A percentile compares a stretch with the other conserved stretches of the same genome.
These are phyloP conservation scores for Plenodomus tracheiphilus DNA, from an alignment of 2,329 filamentous ascomycete species.

Conservation along the genomic window DNA sequence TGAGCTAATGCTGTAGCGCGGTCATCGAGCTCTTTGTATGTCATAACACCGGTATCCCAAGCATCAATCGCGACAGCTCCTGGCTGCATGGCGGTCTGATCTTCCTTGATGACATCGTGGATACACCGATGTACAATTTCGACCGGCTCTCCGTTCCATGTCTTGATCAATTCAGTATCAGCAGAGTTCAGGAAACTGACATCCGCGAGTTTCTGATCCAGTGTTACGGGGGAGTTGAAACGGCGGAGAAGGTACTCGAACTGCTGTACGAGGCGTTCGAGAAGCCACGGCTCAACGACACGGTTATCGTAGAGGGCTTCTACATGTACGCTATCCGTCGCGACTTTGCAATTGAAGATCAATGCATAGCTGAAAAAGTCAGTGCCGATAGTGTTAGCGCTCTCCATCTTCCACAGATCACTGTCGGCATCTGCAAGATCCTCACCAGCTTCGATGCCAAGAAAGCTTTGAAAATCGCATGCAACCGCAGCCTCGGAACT, in stretches of 20 bases:
- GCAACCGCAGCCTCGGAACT: constrained; percentile 46
- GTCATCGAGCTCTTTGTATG: constrained; percentile 35
- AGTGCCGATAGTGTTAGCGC: constrained; percentile 36
- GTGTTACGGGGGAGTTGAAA: constrained; percentile 21
- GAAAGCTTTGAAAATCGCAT: constrained; percentile 53
- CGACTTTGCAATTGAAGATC: constrained; percentile 36
- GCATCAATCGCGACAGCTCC: constrained; percentile 29
- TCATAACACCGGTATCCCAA: constrained; percentile 33
- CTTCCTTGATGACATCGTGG: constrained; percentile 32
- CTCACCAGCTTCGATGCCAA: constrained; percentile 47
- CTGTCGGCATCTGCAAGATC: constrained; percentile 32
- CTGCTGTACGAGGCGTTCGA: constrained; percentile 31
- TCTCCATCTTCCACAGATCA: constrained; percentile 37
- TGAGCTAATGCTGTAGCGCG: constrained; percentile 30
- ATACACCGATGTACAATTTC: constrained; percentile 31
- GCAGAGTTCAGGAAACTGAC: constrained; percentile 24
- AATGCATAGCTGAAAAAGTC: constrained; percentile 44
- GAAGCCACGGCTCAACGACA: constrained; percentile 33
- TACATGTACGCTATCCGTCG: constrained; percentile 21
- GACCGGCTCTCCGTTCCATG: constrained; percentile 32
- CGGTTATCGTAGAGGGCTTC: constrained; percentile 36
- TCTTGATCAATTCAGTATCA: constrained; percentile 22
- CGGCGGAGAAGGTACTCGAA: constrained; percentile 32
- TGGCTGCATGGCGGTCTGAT: constrained; percentile 22
- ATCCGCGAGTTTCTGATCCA: constrained; percentile 16